Evolutionary conservation across 176 grass and related monocot genomes (phyloP).

Genomic region (sorghum (Sorghum bicolor)): DNA sequence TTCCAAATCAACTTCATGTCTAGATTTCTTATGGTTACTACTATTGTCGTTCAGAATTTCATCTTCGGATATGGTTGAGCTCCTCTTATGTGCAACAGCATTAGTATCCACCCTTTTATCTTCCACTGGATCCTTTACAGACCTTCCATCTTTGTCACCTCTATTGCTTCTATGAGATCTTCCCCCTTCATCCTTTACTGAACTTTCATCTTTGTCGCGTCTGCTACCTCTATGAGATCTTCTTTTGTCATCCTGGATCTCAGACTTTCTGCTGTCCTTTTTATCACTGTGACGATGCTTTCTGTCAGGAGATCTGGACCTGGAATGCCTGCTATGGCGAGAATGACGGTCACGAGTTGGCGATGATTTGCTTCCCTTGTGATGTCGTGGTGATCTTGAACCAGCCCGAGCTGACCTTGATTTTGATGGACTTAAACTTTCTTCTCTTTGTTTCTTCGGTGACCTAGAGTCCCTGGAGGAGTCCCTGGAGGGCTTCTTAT

Average conservation of each 20-base stretch:
- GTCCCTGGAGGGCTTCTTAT: conserved; percentile 57
- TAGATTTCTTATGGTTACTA: conserved; percentile 49
- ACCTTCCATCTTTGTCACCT: conserved; percentile 49
- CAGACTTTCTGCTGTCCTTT: conserved; percentile 49
- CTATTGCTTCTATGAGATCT: conserved; percentile 48
- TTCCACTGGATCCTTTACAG: conserved; percentile 50
- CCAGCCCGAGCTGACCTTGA: conserved; percentile 45
- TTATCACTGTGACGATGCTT: conserved; percentile 54
- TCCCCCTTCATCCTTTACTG: conserved; percentile 44
- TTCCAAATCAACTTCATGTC: conserved; percentile 29
- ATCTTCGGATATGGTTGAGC: conserved; percentile 46
- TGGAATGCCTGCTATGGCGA: conserved; percentile 47
- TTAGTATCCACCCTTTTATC: conserved; percentile 39
- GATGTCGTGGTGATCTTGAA: conserved; percentile 62
- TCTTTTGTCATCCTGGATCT: conserved; percentile 44
- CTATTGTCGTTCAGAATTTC: conserved; percentile 43
- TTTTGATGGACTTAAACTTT: conserved; percentile 55
- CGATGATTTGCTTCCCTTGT: conserved; percentile 56
- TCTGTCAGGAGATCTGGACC: conserved; percentile 86
- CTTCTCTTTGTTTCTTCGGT: conserved; percentile 53
- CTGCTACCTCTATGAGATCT: conserved; percentile 44
- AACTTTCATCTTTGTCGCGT: conserved; percentile 43
- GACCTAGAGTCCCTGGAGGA: conserved; percentile 53
- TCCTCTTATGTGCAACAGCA: conserved; percentile 43
- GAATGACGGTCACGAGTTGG: conserved; percentile 43